Percentiles rank a stretch among this genome's conserved stretches.
These are phyloP conservation scores for Lecanicillium sp. DNA, from an alignment of 2,329 filamentous ascomycete genomes.

Conservation along the genomic window DNA sequence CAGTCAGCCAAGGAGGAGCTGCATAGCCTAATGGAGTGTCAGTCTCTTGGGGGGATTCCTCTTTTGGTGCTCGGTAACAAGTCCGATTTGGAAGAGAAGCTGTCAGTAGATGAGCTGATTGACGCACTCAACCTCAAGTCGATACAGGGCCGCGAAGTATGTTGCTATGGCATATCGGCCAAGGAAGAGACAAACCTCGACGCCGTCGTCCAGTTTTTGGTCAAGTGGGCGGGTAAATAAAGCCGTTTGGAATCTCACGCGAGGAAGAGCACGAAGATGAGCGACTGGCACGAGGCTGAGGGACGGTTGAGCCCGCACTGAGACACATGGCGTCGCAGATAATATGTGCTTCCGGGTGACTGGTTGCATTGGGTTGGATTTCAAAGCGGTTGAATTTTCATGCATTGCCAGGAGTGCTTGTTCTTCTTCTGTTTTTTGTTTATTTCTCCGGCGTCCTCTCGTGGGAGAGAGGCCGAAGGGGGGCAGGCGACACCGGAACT, in stretches of 20 bases:
- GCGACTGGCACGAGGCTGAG: not conserved
- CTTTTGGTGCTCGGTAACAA: constrained; percentile 95
- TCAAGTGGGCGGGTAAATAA: constrained; percentile 77
- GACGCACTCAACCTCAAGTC: constrained; percentile 83
- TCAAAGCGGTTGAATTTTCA: no score
- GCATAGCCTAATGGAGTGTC: constrained; percentile 78
- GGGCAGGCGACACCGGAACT: constrained; percentile 6
- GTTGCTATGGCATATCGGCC: constrained; percentile 96
- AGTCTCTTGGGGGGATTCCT: constrained; percentile 80
- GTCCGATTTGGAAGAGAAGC: constrained; percentile 83
- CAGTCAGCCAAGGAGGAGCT: constrained; percentile 87
- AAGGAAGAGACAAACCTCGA: constrained; percentile 99
- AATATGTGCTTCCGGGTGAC: no score
- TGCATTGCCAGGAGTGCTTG: constrained; percentile 5
- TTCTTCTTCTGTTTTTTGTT: not conserved
- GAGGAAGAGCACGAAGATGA: no score
- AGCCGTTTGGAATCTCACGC: no score
- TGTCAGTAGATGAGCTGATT: constrained; percentile 92
- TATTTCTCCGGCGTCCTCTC: constrained; percentile 5
- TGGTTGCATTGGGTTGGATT: no score
- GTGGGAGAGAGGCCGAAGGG: no score
- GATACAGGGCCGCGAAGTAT: constrained; percentile 88
- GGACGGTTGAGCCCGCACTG: no score
- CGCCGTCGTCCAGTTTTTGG: constrained; percentile 92
- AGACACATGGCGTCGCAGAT: no score